phyloP scores from a whole-genome alignment of 1,284 basidiomycete genomes.

The Tilletia walkeri region DNA sequence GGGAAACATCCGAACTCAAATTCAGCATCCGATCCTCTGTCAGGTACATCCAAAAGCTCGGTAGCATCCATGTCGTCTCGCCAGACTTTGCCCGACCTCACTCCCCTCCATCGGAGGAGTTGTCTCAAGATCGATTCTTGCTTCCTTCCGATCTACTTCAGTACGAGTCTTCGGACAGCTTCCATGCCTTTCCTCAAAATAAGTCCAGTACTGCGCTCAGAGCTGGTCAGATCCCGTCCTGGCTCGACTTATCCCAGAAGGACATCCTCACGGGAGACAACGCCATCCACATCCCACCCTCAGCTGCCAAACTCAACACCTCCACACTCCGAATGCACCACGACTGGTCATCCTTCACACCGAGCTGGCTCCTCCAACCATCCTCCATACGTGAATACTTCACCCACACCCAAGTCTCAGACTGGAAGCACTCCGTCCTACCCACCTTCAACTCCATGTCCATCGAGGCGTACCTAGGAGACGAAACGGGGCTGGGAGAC shows the following conservation, averaged over 20 bases:
- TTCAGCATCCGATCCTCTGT: slow-evolving; percentile 29
- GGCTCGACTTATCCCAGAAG: slow-evolving; percentile 22
- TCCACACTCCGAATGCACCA: slow-evolving; percentile 33
- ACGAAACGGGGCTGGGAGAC: slow-evolving; percentile 30
- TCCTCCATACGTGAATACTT: neutral
- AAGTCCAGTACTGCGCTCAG: neutral
- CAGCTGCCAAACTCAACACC: neutral
- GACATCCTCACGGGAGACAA: slow-evolving; percentile 28
- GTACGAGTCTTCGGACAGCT: neutral
- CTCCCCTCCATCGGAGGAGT: neutral
- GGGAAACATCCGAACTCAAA: slow-evolving; percentile 39
- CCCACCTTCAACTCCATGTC: slow-evolving; percentile 47
- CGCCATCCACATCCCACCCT: slow-evolving; percentile 1
- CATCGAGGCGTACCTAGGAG: slow-evolving; percentile 36
- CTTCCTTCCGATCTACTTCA: neutral
- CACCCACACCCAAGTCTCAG: slow-evolving; percentile 15
- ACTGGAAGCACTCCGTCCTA: slow-evolving; percentile 32
- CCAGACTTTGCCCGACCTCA: slow-evolving; percentile 34
- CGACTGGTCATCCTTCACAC: slow-evolving; percentile 37
- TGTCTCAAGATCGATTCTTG: neutral
- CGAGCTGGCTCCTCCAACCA: slow-evolving; percentile 27
- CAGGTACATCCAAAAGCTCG: slow-evolving; percentile 27
- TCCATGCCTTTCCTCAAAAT: neutral
- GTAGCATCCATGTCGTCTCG: slow-evolving; percentile 35
- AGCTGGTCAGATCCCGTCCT: slow-evolving; percentile 39